phyloP scores from a whole-genome alignment of 2,329 filamentous ascomycete species.

The Pseudopyricularia cyperi region DNA sequence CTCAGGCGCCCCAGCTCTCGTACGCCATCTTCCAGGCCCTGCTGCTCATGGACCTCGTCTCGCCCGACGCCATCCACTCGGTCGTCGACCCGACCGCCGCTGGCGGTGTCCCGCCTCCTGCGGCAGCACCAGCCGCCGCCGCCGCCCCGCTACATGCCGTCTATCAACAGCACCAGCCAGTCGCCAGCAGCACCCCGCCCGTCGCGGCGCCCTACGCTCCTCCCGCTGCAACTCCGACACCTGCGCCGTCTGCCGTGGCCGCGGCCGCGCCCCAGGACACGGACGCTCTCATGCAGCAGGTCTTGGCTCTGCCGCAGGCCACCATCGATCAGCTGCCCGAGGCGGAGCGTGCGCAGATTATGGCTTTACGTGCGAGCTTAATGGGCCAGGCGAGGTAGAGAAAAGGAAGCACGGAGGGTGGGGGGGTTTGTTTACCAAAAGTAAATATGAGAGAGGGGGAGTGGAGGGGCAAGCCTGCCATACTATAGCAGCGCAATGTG shows the following conservation, averaged over 20 bases:
- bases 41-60: conserved; percentile 83
- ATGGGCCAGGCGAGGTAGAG: conserved; percentile 1
- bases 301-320: conserved; percentile 67
- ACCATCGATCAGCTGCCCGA: conserved; percentile 70
- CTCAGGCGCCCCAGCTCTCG: conserved; percentile 80
- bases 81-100: conserved; percentile 54
- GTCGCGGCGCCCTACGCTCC: conserved; percentile 25
- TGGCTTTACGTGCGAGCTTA: conserved; percentile 54
- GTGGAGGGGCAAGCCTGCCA: no score
- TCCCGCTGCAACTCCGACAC: conserved; percentile 15
- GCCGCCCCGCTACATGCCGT: conserved; percentile 11
- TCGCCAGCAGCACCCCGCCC: conserved; percentile 20
- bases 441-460: no score
- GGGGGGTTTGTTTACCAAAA: no score
- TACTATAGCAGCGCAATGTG: no score
- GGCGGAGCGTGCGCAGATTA: conserved; percentile 63
- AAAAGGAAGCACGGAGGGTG: no score
- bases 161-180: conserved; percentile 6
- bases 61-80: conserved; percentile 66
- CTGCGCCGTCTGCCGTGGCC: conserved; percentile 18
- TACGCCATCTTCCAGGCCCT: conserved; percentile 94
- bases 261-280: conserved; percentile 25
- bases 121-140: background rate
- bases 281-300: conserved; percentile 64
- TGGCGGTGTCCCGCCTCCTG: conserved; percentile 20